Conservation (phyloP, 257 asterid genomes). For the Nicotiana undulata region DNA sequence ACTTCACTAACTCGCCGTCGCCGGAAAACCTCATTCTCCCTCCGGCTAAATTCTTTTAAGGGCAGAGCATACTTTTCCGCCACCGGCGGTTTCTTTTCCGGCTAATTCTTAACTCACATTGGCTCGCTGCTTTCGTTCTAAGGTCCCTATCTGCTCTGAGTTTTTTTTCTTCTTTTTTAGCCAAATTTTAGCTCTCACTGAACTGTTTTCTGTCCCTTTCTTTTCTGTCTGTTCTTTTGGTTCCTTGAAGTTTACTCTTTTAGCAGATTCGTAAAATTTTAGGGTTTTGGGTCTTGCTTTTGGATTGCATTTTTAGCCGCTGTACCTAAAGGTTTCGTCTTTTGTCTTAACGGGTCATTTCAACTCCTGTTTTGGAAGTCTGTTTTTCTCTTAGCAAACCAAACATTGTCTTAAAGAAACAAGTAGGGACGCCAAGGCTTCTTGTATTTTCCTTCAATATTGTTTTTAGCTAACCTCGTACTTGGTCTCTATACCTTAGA, state of each 20-base stretch:
- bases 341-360: background rate
- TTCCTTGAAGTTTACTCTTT: background rate
- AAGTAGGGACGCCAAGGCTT: background rate
- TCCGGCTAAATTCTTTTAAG: conserved; percentile 4
- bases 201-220: background rate
- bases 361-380: background rate
- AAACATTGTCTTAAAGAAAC: background rate
- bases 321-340: background rate
- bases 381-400: background rate
- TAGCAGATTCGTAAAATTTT: background rate
- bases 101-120: conserved; percentile 9
- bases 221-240: background rate
- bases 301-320: background rate
- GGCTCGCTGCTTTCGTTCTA: conserved; percentile 4
- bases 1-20: conserved; percentile 26
- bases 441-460: background rate
- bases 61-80: background rate
- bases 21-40: conserved; percentile 28
- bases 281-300: background rate
- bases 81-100: conserved; percentile 7
- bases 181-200: background rate
- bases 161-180: background rate
- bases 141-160: conserved; percentile 16
- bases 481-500: background rate
- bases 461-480: background rate